Evolutionary conservation across 2,329 filamentous ascomycete genomes (phyloP).

Genomic region (Cryphonectria nitschkei): DNA sequence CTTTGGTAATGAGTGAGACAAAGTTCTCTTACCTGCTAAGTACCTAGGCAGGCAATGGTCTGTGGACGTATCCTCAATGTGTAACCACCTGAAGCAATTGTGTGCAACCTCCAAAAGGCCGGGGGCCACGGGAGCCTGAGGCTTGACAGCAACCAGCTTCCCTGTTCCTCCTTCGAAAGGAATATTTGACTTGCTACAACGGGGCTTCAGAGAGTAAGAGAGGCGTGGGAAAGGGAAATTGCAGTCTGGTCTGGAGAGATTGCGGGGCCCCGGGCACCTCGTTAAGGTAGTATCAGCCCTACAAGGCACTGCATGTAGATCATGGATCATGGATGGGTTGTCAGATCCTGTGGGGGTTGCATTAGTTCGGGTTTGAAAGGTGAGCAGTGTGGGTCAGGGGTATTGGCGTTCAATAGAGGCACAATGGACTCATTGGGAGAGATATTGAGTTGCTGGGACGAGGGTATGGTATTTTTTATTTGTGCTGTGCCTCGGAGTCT

Average conservation of each 20-base stretch:
- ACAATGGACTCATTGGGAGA: neutral
- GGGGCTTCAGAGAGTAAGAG: neutral
- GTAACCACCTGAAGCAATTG: neutral
- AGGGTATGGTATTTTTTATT: neutral
- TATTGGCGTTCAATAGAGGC: conserved; percentile 1
- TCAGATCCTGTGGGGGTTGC: conserved; percentile 24
- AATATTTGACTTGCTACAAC: neutral
- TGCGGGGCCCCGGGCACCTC: neutral
- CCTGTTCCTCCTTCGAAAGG: neutral
- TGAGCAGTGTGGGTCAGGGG: conserved; percentile 8
- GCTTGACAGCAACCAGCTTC: neutral
- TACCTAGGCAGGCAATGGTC: neutral
- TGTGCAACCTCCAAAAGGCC: neutral
- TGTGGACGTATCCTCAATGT: neutral
- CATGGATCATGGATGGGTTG: conserved; percentile 12
- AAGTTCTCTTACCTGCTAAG: neutral
- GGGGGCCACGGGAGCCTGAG: neutral
- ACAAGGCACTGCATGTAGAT: conserved; percentile 12
- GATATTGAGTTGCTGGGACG: neutral
- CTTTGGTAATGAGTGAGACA: neutral
- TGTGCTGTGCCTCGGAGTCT: neutral
- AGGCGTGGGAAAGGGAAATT: neutral
- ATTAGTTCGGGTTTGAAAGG: conserved; percentile 19
- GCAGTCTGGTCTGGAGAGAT: neutral
- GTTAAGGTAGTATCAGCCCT: conserved; percentile 20